Percentiles rank a stretch among this genome's conserved stretches.
Evolutionary conservation across 345 rosid species (phyloP).

Genomic region (Citrus australasica): DNA sequence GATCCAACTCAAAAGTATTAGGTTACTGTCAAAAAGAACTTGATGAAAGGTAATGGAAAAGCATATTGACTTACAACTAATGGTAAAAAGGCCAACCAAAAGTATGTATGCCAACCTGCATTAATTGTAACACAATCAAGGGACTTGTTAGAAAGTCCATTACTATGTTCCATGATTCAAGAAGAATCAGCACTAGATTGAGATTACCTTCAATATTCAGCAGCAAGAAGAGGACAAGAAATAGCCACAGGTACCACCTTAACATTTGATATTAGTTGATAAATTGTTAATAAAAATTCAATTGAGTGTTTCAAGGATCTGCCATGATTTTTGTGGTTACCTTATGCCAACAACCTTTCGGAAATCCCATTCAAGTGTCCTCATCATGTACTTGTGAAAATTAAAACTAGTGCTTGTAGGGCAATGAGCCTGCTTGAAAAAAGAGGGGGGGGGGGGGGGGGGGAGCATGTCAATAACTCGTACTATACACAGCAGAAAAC

Average conservation of each 20-base stretch:
- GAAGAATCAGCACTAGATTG: not conserved
- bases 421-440: slow-evolving; percentile 43
- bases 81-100: slow-evolving; percentile 88
- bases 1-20: not conserved
- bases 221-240: slow-evolving; percentile 70
- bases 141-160: not conserved
- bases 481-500: not conserved
- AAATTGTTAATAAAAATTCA: not conserved
- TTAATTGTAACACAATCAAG: not conserved
- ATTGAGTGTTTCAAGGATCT: not conserved
- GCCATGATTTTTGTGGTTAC: slow-evolving; percentile 24
- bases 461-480: not conserved
- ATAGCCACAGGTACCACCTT: slow-evolving; percentile 92
- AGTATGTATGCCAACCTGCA: slow-evolving; percentile 84
- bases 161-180: not conserved
- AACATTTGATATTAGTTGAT: slow-evolving; percentile 12
- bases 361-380: slow-evolving; percentile 62
- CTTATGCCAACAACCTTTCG: slow-evolving; percentile 73
- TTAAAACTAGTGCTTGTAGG: slow-evolving; percentile 28
- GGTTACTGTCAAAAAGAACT: not conserved
- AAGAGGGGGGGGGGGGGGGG: not conserved
- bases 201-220: slow-evolving; percentile 62
- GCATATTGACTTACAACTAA: slow-evolving; percentile 49
- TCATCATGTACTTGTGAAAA: slow-evolving; percentile 67
- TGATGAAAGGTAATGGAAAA: not conserved